Evolutionary conservation across 2,329 filamentous ascomycete genomes (phyloP).

Genomic region (Cladosporium sp.): DNA sequence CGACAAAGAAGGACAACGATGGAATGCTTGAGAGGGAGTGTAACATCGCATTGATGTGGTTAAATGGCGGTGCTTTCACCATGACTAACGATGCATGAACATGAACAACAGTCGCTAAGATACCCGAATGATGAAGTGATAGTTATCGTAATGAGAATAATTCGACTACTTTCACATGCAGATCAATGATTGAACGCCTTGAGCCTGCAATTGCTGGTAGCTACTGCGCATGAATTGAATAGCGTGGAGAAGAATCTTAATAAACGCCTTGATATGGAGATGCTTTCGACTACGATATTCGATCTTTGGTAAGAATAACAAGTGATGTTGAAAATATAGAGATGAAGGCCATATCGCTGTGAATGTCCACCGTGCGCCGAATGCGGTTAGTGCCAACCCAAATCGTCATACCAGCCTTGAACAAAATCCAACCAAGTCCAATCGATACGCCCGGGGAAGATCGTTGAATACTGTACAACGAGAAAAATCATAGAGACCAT

Average conservation of each 20-base stretch:
- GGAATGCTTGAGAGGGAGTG: conserved; percentile 46
- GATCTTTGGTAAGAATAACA: too few relatives aligned
- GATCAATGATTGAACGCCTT: too few relatives aligned
- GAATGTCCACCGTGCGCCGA: too few relatives aligned
- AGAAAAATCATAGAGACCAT: conserved; percentile 15
- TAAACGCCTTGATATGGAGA: too few relatives aligned
- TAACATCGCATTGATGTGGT: not conserved
- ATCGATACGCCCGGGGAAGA: not conserved
- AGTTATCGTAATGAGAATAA: not conserved
- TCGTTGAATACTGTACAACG: too few relatives aligned
- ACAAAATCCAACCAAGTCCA: not conserved
- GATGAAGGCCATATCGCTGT: too few relatives aligned
- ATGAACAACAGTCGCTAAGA: not conserved
- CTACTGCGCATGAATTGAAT: too few relatives aligned
- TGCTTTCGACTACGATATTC: too few relatives aligned
- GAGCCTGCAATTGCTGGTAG: too few relatives aligned
- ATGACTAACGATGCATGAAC: conserved; percentile 3
- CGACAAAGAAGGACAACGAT: conserved; percentile 53
- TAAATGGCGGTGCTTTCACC: not conserved
- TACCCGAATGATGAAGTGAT: conserved; percentile 1
- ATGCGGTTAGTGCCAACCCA: not conserved
- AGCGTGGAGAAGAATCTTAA: too few relatives aligned
- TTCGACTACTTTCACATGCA: too few relatives aligned
- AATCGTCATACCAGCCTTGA: not conserved
- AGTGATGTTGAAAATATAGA: too few relatives aligned